Conservation (phyloP, 768 basidiomycete genomes). For the Pisolithus albus region DNA sequence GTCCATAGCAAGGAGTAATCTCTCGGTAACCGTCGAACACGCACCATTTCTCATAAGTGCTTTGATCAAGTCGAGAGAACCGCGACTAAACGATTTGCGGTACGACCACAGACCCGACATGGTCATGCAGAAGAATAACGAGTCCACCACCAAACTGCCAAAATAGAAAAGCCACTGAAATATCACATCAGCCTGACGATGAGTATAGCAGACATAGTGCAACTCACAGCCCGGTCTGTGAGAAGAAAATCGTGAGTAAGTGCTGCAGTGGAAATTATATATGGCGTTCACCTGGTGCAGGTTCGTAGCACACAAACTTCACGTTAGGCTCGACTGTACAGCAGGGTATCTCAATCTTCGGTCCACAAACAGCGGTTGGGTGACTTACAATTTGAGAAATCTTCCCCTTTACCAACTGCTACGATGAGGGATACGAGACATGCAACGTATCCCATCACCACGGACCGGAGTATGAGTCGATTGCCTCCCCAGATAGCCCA, state of each 20-base stretch:
- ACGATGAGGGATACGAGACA: background rate
- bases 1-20: background rate
- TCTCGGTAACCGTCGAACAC: background rate
- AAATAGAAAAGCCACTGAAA: background rate
- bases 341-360: background rate
- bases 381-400: background rate
- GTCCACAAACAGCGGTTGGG: background rate
- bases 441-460: background rate
- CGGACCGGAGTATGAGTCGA: background rate
- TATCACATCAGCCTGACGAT: background rate
- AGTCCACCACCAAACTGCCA: conserved; percentile 1
- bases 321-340: background rate
- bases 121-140: background rate
- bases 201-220: background rate
- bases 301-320: background rate
- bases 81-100: background rate
- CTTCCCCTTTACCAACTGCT: background rate
- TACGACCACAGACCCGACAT: background rate
- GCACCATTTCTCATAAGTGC: background rate
- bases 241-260: too few species aligned
- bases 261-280: background rate
- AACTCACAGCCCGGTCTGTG: background rate
- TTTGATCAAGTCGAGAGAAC: background rate
- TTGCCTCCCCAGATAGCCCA: conserved; percentile 8
- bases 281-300: background rate